Evolutionary conservation across 805 yeast species (phyloP).

Genomic region (Cyberlindnera misumaiensis): DNA sequence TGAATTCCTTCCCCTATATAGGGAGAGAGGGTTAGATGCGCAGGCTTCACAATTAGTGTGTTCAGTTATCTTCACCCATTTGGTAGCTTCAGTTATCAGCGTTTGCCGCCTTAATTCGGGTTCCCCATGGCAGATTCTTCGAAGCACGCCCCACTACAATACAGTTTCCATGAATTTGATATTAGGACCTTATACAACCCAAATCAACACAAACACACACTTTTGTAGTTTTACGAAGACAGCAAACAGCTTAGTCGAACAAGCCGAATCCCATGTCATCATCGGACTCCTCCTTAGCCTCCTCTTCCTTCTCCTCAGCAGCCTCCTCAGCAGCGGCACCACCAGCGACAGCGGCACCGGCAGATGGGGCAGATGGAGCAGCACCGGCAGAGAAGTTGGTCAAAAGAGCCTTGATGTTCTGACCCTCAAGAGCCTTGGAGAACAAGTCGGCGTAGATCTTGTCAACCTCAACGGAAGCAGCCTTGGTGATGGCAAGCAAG

Average conservation of each 20-base stretch:
- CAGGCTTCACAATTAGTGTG: too few relatives aligned
- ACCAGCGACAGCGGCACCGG: conserved; percentile 55
- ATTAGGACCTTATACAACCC: too few relatives aligned
- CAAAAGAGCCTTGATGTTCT: conserved; percentile 75
- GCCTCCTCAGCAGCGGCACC: conserved; percentile 59
- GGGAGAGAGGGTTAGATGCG: too few relatives aligned
- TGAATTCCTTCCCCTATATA: too few relatives aligned
- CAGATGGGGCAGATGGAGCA: conserved; percentile 67
- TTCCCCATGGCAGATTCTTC: too few relatives aligned
- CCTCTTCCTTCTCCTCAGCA: conserved; percentile 54
- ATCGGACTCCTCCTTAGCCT: conserved; percentile 50
- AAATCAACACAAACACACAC: too few relatives aligned
- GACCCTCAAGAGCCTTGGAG: conserved; percentile 83
- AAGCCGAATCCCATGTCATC: conserved; percentile 89
- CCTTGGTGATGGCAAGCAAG: conserved; percentile 66
- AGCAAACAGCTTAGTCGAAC: conserved; percentile 56
- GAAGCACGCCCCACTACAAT: too few relatives aligned
- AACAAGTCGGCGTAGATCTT: conserved; percentile 80
- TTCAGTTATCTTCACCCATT: too few relatives aligned
- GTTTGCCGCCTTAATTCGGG: too few relatives aligned
- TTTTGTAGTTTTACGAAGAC: neutral
- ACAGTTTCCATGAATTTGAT: too few relatives aligned
- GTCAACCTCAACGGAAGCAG: conserved; percentile 82
- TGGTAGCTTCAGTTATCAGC: too few relatives aligned
- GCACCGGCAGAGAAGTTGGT: conserved; percentile 66